A percentile compares a stretch with the other conserved stretches of the same genome.
Conservation (phyloP, 345 rosid species). For the Tarenaya hassleriana region DNA sequence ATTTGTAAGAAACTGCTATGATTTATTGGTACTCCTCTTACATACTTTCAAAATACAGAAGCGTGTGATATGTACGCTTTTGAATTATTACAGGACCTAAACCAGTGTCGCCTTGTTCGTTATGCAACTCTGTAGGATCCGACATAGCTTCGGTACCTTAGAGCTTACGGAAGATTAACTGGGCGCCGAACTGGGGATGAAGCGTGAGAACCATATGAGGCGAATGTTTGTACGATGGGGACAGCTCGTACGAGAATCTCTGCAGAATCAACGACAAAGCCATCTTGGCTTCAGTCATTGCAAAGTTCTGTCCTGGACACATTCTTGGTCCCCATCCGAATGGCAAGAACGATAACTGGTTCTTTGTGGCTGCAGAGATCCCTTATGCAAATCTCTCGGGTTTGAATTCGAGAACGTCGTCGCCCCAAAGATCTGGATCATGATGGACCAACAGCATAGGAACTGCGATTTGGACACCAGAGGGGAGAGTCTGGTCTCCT, state of each 20-base stretch:
- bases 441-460: conserved; percentile 35
- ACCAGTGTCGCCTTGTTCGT: too few species aligned
- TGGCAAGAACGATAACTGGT: conserved; percentile 28
- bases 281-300: conserved; percentile 42
- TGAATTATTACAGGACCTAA: too few species aligned
- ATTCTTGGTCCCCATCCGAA: conserved; percentile 32
- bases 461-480: conserved; percentile 22
- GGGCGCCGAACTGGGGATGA: conserved; percentile 40
- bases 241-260: conserved; percentile 38
- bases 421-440: conserved; percentile 45
- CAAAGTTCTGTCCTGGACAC: conserved; percentile 53
- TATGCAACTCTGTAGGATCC: too few species aligned
- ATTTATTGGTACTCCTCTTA: too few species aligned
- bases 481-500: conserved; percentile 34
- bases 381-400: conserved; percentile 46
- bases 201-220: conserved; percentile 30
- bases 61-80: too few species aligned
- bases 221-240: conserved; percentile 41
- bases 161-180: conserved; percentile 16
- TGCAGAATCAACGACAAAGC: conserved; percentile 43
- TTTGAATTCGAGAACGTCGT: conserved; percentile 49
- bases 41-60: too few species aligned
- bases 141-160: too few species aligned
- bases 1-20: too few species aligned
- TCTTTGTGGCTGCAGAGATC: conserved; percentile 44